Conservation (phyloP, 1,284 basidiomycete species). For the Sanghuangporus weigelae region DNA sequence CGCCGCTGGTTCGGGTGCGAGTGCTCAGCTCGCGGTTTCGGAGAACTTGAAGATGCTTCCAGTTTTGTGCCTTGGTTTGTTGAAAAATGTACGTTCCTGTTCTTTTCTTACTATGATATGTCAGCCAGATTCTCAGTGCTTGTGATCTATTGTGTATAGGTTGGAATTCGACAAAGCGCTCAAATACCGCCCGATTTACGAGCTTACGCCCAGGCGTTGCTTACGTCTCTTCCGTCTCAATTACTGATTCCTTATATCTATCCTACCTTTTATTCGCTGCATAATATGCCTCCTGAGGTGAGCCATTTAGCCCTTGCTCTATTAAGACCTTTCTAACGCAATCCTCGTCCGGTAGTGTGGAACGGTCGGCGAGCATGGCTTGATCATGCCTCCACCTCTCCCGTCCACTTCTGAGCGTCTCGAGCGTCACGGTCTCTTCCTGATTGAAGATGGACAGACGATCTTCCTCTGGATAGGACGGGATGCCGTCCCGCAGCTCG, state of each 20-base stretch:
- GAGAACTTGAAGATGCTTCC: constrained; percentile 96
- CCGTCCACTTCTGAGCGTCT: constrained; percentile 92
- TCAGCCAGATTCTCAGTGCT: neutral
- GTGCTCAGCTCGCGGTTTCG: constrained; percentile 87
- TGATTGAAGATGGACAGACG: constrained; percentile 97
- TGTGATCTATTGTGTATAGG: constrained; percentile 38
- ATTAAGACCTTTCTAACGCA: neutral
- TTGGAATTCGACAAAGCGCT: constrained; percentile 90
- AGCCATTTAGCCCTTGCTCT: constrained; percentile 20
- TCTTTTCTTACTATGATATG: neutral
- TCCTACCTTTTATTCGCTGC: constrained; percentile 92
- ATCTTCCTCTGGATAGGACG: constrained; percentile 98
- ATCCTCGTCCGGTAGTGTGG: constrained; percentile 50
- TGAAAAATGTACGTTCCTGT: constrained; percentile 74
- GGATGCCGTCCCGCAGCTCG: constrained; percentile 91
- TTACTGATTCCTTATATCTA: constrained; percentile 91
- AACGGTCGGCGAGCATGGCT: constrained; percentile 74
- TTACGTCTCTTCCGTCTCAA: constrained; percentile 91
- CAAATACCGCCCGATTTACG: constrained; percentile 96
- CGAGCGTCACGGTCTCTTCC: constrained; percentile 92
- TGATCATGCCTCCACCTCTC: constrained; percentile 82
- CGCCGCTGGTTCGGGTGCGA: constrained; percentile 85
- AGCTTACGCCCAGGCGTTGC: constrained; percentile 89
- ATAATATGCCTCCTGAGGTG: constrained; percentile 94
- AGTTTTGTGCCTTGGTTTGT: constrained; percentile 79